Evolutionary conservation across 2,329 filamentous ascomycete species (phyloP), one percentile per base, ranked within the genome.

Genomic region (Xylariaceae sp.): DNA sequence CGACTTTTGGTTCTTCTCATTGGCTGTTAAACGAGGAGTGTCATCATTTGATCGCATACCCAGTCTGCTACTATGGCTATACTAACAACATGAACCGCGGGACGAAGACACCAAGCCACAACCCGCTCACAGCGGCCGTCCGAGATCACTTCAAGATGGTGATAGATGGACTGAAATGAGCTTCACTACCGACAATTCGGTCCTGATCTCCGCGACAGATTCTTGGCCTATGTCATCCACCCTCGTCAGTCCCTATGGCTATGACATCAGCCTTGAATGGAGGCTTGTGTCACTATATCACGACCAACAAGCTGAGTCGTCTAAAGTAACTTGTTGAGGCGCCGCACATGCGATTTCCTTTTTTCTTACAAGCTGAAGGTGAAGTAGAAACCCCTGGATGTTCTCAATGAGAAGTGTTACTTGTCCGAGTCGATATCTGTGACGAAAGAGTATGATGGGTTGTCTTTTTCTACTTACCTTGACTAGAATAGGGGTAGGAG

Each of bases 11-110:
- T 3, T 13, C 9, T 49, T n/a, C 23, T 55, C 39, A 37, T 52
- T 59, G 58, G 52, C 55, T 57, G 52, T 51, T 15, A 42, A 30
- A n/a, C 53, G 53, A 56, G 37, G 39, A 37, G 51, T 35, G 18
- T 18, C 17, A 34, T 49, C 7, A 56, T 51, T 50, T 49, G 55
- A 55, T 51, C 51, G 34, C 42, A 30, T 30, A 30, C 23, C 23
- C 23, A 30, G 23, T 5, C 6, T 30, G 23, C 23, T 30, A 30
- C 23, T 30, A 30, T 30, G 23, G 23, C 7, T 6, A 4, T 15
- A 13, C 18, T 15, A 6, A 15, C 49, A 30, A 23, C 34, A n/a
- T 45, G 10, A n/a, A 15, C 44, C 13, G 44, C 51, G 51, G 37
- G 42, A 48, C 47, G 30, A 17, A 51, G n/a, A 3, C 34, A 45